Evolutionary conservation across 1,139 yeast genomes (phyloP).

Genomic region (Lodderomyces theae): DNA sequence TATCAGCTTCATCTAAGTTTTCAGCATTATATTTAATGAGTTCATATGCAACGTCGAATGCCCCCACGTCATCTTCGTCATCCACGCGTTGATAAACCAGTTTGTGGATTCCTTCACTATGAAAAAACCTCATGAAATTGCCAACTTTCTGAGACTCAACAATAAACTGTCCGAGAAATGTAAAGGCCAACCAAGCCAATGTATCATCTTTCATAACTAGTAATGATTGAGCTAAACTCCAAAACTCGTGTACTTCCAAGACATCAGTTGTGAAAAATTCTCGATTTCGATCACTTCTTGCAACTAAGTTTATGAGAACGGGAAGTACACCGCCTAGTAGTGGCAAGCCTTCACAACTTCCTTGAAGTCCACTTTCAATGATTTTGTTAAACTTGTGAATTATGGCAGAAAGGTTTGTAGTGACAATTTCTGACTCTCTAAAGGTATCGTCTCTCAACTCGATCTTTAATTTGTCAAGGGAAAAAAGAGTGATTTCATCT

Average conservation of each 20-base stretch:
- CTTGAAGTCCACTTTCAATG: constrained; percentile 9
- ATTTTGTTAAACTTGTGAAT: constrained; percentile 12
- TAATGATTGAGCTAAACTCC: constrained; percentile 18
- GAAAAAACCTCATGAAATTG: constrained; percentile 9
- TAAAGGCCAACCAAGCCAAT: constrained; percentile 12
- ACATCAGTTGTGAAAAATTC: constrained; percentile 17
- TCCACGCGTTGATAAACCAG: constrained; percentile 5
- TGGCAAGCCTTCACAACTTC: constrained; percentile 16
- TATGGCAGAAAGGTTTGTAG: constrained; percentile 10
- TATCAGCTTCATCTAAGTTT: constrained; percentile 6
- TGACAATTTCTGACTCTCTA: constrained; percentile 12
- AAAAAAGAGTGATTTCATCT: background rate
- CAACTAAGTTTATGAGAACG: constrained; percentile 35
- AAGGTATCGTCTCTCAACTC: background rate
- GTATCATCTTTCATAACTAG: background rate
- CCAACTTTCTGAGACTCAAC: constrained; percentile 24
- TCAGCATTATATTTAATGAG: constrained; percentile 2
- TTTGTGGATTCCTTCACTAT: constrained; percentile 4
- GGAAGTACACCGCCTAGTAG: constrained; percentile 16
- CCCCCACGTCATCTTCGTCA: constrained; percentile 4
- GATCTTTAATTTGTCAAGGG: background rate
- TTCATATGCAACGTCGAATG: constrained; percentile 9
- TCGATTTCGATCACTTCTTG: constrained; percentile 38
- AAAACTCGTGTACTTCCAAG: constrained; percentile 18
- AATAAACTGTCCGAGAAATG: constrained; percentile 36